Conservation (phyloP, 345 rosid genomes). For the Brassica juncea region DNA sequence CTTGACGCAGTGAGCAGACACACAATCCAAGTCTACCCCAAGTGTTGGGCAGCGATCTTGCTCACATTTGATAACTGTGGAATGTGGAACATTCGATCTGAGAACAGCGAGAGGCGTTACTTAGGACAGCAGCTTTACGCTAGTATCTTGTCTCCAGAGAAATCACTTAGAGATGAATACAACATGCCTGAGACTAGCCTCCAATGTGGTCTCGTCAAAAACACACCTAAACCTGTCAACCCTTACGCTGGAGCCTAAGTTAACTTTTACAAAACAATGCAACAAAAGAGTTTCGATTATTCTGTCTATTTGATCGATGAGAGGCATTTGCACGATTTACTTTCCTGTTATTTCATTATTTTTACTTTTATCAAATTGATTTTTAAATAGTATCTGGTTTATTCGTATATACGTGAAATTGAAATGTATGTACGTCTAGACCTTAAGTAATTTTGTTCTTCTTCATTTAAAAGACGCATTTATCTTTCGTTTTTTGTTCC, state of each 20-base stretch:
- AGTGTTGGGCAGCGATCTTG: constrained; percentile 82
- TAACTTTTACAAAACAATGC: constrained; percentile 5
- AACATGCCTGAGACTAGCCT: constrained; percentile 62
- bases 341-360: constrained; percentile 7
- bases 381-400: constrained; percentile 25
- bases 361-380: constrained; percentile 11
- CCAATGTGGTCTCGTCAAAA: constrained; percentile 31
- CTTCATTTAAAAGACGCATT: constrained; percentile 7
- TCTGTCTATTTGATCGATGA: constrained; percentile 19
- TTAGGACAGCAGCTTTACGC: constrained; percentile 75
- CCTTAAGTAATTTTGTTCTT: constrained; percentile 3
- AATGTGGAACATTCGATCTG: constrained; percentile 90
- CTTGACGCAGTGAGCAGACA: constrained; percentile 82
- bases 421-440: constrained; percentile 19
- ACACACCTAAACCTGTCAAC: constrained; percentile 48
- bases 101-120: constrained; percentile 57
- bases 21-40: constrained; percentile 82
- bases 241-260: constrained; percentile 58
- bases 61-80: constrained; percentile 84
- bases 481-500: constrained; percentile 2
- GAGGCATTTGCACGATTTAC: constrained; percentile 22
- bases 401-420: constrained; percentile 26
- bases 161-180: constrained; percentile 84
- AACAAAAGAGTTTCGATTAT: not conserved
- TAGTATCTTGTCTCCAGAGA: constrained; percentile 64